Percentiles rank a stretch among this genome's conserved stretches.
Evolutionary conservation across 768 basidiomycete species (phyloP).

Genomic region (Cystofilobasidium bisporidii): DNA sequence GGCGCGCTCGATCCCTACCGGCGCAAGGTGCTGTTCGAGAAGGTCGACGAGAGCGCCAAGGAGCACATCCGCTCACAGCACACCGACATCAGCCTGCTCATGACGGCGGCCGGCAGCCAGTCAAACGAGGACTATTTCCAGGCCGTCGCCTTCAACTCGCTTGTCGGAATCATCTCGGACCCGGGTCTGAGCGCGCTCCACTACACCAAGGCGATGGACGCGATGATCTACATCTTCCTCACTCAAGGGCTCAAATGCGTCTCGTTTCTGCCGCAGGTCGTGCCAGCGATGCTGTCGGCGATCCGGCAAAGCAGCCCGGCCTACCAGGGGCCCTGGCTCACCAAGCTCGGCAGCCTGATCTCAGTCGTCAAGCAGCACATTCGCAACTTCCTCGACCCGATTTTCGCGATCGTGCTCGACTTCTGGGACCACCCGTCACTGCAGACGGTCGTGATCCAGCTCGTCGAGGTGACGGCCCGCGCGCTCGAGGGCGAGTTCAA

Average conservation of each 20-base stretch:
- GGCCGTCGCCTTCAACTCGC: conserved; percentile 79
- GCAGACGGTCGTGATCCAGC: conserved; percentile 80
- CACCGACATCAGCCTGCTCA: conserved; percentile 43
- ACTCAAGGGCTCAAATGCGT: conserved; percentile 95
- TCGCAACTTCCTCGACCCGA: conserved; percentile 75
- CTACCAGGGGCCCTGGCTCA: conserved; percentile 83
- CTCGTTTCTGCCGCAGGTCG: conserved; percentile 77
- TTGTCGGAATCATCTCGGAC: conserved; percentile 80
- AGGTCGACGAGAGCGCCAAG: conserved; percentile 54
- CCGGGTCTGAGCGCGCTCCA: conserved; percentile 75
- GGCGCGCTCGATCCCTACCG: conserved; percentile 94
- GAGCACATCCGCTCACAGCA: conserved; percentile 48
- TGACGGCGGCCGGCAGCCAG: conserved; percentile 46
- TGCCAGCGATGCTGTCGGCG: conserved; percentile 86
- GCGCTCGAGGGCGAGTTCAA: conserved; percentile 96
- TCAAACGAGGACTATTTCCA: conserved; percentile 88
- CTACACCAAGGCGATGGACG: conserved; percentile 79
- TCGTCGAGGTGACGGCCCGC: conserved; percentile 84
- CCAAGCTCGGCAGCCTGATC: conserved; percentile 89
- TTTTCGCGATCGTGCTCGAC: conserved; percentile 76
- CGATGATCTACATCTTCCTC: conserved; percentile 98
- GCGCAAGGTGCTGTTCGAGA: conserved; percentile 58
- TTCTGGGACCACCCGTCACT: conserved; percentile 74
- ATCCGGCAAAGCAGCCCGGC: conserved; percentile 65
- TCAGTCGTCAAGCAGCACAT: conserved; percentile 96